Evolutionary conservation across 2,329 filamentous ascomycete species (phyloP).

Genomic region (Didymella pinodella): DNA sequence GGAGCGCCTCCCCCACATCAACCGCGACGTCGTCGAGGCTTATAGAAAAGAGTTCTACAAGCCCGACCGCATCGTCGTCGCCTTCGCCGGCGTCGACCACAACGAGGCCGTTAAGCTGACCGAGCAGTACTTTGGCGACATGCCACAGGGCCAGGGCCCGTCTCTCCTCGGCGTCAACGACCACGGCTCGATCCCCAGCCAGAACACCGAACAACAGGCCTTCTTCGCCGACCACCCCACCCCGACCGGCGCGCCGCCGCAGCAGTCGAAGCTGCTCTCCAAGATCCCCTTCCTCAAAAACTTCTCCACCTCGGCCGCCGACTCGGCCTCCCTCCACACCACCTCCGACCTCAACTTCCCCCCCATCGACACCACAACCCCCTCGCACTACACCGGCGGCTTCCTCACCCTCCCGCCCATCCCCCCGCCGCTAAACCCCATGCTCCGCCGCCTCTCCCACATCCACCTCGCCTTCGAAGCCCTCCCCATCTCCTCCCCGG

Average conservation of each 20-base stretch:
- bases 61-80: constrained; percentile 91
- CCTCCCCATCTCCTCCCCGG: constrained; percentile 84
- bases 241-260: constrained; percentile 52
- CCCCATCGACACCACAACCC: constrained; percentile 65
- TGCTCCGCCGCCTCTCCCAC: constrained; percentile 82
- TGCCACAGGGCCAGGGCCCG: constrained; percentile 67
- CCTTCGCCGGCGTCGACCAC: constrained; percentile 92
- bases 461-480: constrained; percentile 97
- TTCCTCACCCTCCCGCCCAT: constrained; percentile 86
- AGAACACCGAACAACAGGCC: constrained; percentile 56
- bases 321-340: constrained; percentile 62
- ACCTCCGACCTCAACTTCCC: constrained; percentile 58
- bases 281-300: constrained; percentile 91
- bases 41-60: constrained; percentile 86
- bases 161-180: constrained; percentile 47
- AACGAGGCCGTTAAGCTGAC: constrained; percentile 78
- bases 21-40: constrained; percentile 73
- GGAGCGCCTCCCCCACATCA: constrained; percentile 79
- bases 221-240: constrained; percentile 49
- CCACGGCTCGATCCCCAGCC: constrained; percentile 26
- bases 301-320: constrained; percentile 76
- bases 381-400: constrained; percentile 90
- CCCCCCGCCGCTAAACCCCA: constrained; percentile 78
- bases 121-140: constrained; percentile 89
- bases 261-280: constrained; percentile 74